Base-by-base conservation (phyloP, 2,329 filamentous ascomycete genomes). In the Leptographium radiaticola region DNA sequence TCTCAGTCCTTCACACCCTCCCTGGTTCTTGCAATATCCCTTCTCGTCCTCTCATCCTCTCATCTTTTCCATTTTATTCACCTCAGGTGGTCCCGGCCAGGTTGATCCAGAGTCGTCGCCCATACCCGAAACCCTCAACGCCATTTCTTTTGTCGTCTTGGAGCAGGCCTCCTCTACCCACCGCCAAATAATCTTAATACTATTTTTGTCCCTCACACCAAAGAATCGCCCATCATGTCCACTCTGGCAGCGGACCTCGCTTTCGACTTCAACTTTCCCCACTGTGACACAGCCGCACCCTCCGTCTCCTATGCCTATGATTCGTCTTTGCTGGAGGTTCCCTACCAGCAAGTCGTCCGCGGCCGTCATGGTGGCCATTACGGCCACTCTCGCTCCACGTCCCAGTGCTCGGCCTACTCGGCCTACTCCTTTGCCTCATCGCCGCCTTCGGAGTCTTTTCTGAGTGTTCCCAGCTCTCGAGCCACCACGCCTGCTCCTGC, bases 401-500 rank as follows among this genome's bases (percentile, higher is more conserved):
- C 84, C 59, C 79, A 81, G 62, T 76, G 77, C 51, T 86, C 85
- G 58, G 70, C 80, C 40, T 57, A 57, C 42, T 58, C 53, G 31
- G 57, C 52, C 63, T 85, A 83, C 72, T 86, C 83, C 52, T 75
- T 79, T 62, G 77, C 85, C 66, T 87, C 84, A 46, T 79, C 78
- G 57, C 44, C 54, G 1, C 71, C 73, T 59, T 71, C 75, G 53
- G 85, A 86, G 66, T 86, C 86, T 1, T 57, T 56, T 15, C 16
- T 59, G 45, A 74, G 81, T 61, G 76, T 57, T 46, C 36, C 49
- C 43, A 66, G 79, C 70, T 86, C 84, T 20, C 75, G 78, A 60
- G 74, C 80, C 61, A 85, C 83, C 52, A 89, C 86, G 13, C 86
- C 87, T 42, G 71, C 75, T 43, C 72, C 86, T 13, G 86, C 87